These are phyloP conservation scores for Ruellia speciosa DNA, from an alignment of 305 asterid genomes.

Conservation along the genomic window DNA sequence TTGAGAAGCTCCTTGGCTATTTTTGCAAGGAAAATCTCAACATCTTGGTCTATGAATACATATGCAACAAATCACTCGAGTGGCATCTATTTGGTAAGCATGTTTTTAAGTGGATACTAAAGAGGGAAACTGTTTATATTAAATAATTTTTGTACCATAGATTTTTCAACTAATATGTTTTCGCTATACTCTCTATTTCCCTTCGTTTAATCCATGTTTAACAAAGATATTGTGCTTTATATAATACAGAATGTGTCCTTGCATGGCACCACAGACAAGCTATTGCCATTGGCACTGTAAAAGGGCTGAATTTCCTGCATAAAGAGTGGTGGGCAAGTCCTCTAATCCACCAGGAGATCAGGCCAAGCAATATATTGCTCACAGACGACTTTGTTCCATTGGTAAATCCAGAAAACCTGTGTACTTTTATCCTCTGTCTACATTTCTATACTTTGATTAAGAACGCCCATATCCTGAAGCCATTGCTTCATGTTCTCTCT, in stretches of 20 bases:
- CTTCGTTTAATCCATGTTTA: background rate
- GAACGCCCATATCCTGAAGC: background rate
- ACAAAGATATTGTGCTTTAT: constrained; percentile 21
- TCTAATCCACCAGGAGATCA: constrained; percentile 39
- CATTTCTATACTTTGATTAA: constrained; percentile 1
- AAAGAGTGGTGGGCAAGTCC: constrained; percentile 47
- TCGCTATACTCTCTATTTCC: background rate
- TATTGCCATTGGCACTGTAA: constrained; percentile 48
- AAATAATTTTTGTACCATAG: background rate
- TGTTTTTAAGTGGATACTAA: background rate
- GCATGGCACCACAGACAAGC: constrained; percentile 39
- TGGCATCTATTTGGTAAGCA: constrained; percentile 71
- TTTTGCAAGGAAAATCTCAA: constrained; percentile 47
- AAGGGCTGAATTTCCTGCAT: constrained; percentile 46
- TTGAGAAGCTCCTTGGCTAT: constrained; percentile 60
- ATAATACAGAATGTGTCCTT: constrained; percentile 26
- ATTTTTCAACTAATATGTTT: background rate
- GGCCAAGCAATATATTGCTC: constrained; percentile 43
- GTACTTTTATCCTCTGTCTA: background rate
- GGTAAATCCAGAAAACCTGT: constrained; percentile 24
- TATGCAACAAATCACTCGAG: constrained; percentile 52
- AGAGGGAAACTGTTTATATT: background rate
- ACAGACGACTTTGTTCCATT: constrained; percentile 37
- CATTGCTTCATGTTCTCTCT: background rate
- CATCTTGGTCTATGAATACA: constrained; percentile 63